phyloP scores from a whole-genome alignment of 495 filamentous ascomycete genomes.

The Penicillium pulvis region DNA sequence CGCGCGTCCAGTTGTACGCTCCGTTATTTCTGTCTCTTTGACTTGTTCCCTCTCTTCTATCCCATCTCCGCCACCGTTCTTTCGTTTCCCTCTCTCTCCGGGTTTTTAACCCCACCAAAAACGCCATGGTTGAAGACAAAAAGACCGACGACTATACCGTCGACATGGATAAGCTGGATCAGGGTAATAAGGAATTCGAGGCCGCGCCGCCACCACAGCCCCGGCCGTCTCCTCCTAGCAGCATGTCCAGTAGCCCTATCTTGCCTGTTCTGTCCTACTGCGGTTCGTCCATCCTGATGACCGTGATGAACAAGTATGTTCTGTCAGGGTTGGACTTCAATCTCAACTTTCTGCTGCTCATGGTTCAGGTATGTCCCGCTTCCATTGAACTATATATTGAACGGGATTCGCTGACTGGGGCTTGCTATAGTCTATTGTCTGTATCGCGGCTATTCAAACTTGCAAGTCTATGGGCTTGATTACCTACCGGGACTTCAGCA shows the following conservation, averaged over 20 bases:
- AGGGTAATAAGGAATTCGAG: constrained; percentile 59
- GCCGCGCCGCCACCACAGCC: constrained; percentile 42
- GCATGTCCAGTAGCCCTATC: constrained; percentile 67
- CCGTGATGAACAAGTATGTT: constrained; percentile 98
- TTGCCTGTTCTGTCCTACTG: constrained; percentile 90
- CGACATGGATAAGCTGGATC: constrained; percentile 68
- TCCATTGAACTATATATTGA: neutral
- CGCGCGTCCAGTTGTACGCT: constrained; percentile 20
- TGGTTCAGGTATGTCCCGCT: constrained; percentile 73
- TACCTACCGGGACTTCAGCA: constrained; percentile 86
- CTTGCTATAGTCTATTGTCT: constrained; percentile 76
- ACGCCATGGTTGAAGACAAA: constrained; percentile 74
- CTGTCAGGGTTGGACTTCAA: constrained; percentile 90
- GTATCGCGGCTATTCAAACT: constrained; percentile 81
- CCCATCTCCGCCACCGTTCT: constrained; percentile 6
- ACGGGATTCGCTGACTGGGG: neutral
- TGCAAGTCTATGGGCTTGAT: constrained; percentile 85
- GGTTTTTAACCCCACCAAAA: neutral
- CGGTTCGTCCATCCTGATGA: constrained; percentile 95
- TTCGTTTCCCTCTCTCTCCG: constrained; percentile 5
- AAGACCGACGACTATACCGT: constrained; percentile 79
- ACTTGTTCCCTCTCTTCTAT: neutral
- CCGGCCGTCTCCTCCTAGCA: constrained; percentile 31
- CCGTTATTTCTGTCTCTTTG: constrained; percentile 15
- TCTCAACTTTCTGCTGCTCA: constrained; percentile 93